phyloP scores from a whole-genome alignment of 108 stramenopile genomes.

The Cafeteria roenbergensis region DNA sequence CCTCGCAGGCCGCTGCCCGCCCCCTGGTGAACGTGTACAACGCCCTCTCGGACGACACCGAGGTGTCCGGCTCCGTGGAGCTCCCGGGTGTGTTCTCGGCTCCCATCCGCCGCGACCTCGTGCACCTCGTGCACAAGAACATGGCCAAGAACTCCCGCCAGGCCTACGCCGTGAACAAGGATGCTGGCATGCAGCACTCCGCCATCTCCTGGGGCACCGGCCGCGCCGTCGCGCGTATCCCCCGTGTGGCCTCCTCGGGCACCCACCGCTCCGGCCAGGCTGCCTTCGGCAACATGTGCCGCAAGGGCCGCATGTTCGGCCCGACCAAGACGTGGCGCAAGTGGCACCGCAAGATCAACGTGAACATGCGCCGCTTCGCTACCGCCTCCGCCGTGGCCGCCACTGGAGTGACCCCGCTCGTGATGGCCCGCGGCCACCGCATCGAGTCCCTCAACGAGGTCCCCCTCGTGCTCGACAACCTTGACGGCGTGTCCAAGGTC shows the following conservation, averaged over 20 bases:
- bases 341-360: conserved; percentile 95
- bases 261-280: conserved; percentile 95
- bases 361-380: conserved; percentile 86
- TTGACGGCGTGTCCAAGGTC: conserved; percentile 64
- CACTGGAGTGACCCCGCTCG: conserved; percentile 82
- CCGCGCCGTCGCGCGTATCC: conserved; percentile 98
- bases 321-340: conserved; percentile 98
- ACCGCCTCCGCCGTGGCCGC: conserved; percentile 93
- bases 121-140: conserved; percentile 95
- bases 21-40: conserved; percentile 89
- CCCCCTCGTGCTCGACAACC: conserved; percentile 78
- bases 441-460: conserved; percentile 90
- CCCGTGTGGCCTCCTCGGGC: conserved; percentile 94
- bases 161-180: conserved; percentile 86
- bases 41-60: conserved; percentile 47
- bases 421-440: conserved; percentile 93
- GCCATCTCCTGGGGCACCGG: conserved; percentile 98
- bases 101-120: conserved; percentile 92
- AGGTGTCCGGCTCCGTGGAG: conserved; percentile 65
- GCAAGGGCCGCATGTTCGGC: conserved; percentile 90
- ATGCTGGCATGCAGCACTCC: conserved; percentile 81
- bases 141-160: conserved; percentile 99
- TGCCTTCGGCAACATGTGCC: conserved; percentile 97
- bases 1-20: conserved; percentile 76
- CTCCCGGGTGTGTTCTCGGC: conserved; percentile 90